A percentile compares a stretch with the other conserved stretches of the same genome.
These are phyloP conservation scores for Colletotrichum horii DNA, from an alignment of 2,329 filamentous ascomycete genomes.

Conservation along the genomic window DNA sequence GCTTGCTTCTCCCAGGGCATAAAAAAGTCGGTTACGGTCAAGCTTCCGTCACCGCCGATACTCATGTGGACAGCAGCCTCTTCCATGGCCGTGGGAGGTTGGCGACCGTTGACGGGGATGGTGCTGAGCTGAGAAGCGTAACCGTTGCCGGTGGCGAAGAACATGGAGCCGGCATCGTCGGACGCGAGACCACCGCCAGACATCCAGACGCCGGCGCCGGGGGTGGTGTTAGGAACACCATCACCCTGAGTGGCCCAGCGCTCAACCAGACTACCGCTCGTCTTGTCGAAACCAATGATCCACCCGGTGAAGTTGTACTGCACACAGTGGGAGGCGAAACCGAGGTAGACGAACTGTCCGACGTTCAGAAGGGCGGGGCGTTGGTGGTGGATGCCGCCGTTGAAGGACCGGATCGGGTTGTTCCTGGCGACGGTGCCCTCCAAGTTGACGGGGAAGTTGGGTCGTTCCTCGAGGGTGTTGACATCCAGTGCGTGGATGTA, in stretches of 20 bases:
- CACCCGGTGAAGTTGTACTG: slow-evolving; percentile 61
- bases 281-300: slow-evolving; percentile 54
- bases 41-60: slow-evolving; percentile 43
- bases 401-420: slow-evolving; percentile 51
- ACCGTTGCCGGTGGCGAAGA: slow-evolving; percentile 43
- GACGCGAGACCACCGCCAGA: slow-evolving; percentile 43
- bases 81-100: slow-evolving; percentile 45
- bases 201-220: slow-evolving; percentile 50
- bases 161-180: slow-evolving; percentile 44
- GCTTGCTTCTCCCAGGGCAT: slow-evolving; percentile 58
- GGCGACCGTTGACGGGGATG: slow-evolving; percentile 41
- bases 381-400: slow-evolving; percentile 57
- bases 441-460: slow-evolving; percentile 52
- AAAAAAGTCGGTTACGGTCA: slow-evolving; percentile 56
- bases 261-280: slow-evolving; percentile 40
- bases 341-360: slow-evolving; percentile 54
- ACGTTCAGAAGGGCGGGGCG: slow-evolving; percentile 51
- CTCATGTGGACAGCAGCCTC: slow-evolving; percentile 51
- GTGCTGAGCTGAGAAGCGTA: slow-evolving; percentile 44
- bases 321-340: slow-evolving; percentile 61
- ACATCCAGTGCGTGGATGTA: slow-evolving; percentile 43
- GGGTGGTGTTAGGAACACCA: slow-evolving; percentile 39
- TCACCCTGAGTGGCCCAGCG: slow-evolving; percentile 45
- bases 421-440: slow-evolving; percentile 53
- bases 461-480: slow-evolving; percentile 39